Conservation (phyloP, 495 filamentous ascomycete species). For the Hypoxylon cercidicola region DNA sequence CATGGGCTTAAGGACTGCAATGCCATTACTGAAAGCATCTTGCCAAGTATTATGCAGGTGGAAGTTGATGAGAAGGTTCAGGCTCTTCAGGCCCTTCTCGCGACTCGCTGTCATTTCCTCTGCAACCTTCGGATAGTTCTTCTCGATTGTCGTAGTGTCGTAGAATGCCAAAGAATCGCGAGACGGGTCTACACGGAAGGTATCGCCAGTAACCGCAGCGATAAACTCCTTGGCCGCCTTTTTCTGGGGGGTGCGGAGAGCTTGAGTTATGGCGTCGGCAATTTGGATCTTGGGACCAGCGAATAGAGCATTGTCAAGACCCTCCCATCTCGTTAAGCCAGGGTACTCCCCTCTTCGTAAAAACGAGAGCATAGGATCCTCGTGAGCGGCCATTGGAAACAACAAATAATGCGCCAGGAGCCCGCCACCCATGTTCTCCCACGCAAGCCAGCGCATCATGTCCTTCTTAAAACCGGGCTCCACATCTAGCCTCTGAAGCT, state of each 20-base stretch:
- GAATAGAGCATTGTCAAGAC: slow-evolving; percentile 76
- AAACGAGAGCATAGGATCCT: slow-evolving; percentile 75
- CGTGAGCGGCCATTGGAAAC: slow-evolving; percentile 84
- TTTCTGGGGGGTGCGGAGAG: slow-evolving; percentile 64
- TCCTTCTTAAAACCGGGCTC: slow-evolving; percentile 71
- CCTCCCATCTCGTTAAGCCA: slow-evolving; percentile 77
- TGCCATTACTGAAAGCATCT: slow-evolving; percentile 75
- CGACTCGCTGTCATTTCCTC: slow-evolving; percentile 67
- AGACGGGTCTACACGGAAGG: slow-evolving; percentile 71
- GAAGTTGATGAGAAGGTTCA: slow-evolving; percentile 81
- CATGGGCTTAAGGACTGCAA: slow-evolving; percentile 82
- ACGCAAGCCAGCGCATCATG: slow-evolving; percentile 87
- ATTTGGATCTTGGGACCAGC: slow-evolving; percentile 74
- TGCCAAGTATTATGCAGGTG: slow-evolving; percentile 91
- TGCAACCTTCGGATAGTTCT: slow-evolving; percentile 71
- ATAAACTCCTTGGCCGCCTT: slow-evolving; percentile 67
- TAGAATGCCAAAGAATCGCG: slow-evolving; percentile 83
- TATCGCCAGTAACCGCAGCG: slow-evolving; percentile 64
- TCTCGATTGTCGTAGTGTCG: slow-evolving; percentile 66
- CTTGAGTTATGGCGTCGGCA: slow-evolving; percentile 72
- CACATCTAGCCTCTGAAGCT: slow-evolving; percentile 66
- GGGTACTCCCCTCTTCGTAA: slow-evolving; percentile 79
- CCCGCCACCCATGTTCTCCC: slow-evolving; percentile 92
- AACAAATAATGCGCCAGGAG: slow-evolving; percentile 80
- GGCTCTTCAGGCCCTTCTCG: slow-evolving; percentile 65